Evolutionary conservation across 495 filamentous ascomycete genomes (phyloP), one percentile per base, ranked within the genome.

Genomic region (Hypoxylon lenormandii): DNA sequence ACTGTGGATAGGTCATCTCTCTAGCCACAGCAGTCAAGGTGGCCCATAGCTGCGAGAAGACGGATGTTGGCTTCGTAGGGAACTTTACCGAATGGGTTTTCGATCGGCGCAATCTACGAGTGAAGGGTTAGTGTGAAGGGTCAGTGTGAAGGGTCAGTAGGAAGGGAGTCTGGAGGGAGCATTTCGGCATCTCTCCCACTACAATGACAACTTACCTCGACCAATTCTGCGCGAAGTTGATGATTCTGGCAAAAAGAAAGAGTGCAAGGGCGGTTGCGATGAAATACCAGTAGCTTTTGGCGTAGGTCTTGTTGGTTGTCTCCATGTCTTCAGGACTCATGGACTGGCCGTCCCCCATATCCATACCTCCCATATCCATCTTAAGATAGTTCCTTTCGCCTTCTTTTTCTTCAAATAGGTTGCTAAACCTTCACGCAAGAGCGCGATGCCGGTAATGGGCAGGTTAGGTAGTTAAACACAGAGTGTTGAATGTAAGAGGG

Each of bases 21-120:
- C 92, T 86, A 16, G 77, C 69, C 23, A 90, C 79, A 1, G 92
- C 92, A 33, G 89, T 90, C 22, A 85, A 60, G 1, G 91, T 93
- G 8, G 91, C 91, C 80, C 86, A 88, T 45, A 72, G 43, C 28
- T 82, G 78, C 51, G 86, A 78, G 52, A 89, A 80, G 1, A 70
- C 16, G 45, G 84, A 86, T 67, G 84, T 87, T 12, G 92, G 91
- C 72, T 86, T 88, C 15, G 91, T 88, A 7, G 91, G 89, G 21
- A 79, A 85, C 38, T 77, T 73, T 15, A 76, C 66, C 7, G 83
- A 81, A n/a, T 72, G 73, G 1, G 69, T 69, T 15, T 69, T 73
- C 16, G 68, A 74, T 66, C 70, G 73, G 55, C 79, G 80, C 55
- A 84, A 55, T 52, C 83, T 82, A 64, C 53, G 36, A 21, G 16